Base-by-base conservation (phyloP, 768 basidiomycete species). In the Ramaria rubella region DNA sequence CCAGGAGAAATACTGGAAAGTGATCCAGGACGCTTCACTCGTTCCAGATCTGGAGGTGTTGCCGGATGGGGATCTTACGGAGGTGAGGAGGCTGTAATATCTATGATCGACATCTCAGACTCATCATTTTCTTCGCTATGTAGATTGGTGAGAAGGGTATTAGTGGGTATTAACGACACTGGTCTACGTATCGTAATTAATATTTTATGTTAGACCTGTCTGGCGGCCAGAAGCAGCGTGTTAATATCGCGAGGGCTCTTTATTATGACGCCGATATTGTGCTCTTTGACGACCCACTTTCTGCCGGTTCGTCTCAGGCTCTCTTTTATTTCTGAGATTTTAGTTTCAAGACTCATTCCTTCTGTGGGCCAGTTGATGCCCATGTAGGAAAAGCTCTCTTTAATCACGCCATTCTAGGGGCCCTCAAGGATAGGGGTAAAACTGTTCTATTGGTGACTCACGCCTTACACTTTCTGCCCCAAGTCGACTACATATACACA, bases 101-200 rank as follows among this genome's bases (percentile, higher is more conserved):
- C 19, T 51, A 15, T 24, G 24, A 46, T 46, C 9, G 44, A 14
- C 12, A 46, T 46, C 14, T 24, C 44, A 9, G 23, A 14, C 9
- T 9, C 23, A 46, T 14, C 23, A 23, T 11, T 14, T 46, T 9
- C 23, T 14, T 46, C 23, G 43, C 11, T 57, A 17, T 19, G 23
- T 49, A 84, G 84, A 86, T 86, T 50, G 82, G 85, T 31, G 83
- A 87, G 69, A 85, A 84, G 67, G 85, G 85, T 42, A 79, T 86
- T 59, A 84, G 15, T 46, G 43, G 1, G 26, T 33, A 19, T 26
- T 40, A 23, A 24, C 27, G 7, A 55, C 38, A 21, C 19, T 27
- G 26, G 38, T 1, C 19, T n/a, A n/a, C 14, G 19, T 29, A 24
- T 19, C 29, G 49, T 6, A 27, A 29, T 42, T 30, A 33, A 24